These are phyloP conservation scores for Macadamia integrifolia DNA, from an alignment of 164 flowering plant species.

Conservation along the genomic window DNA sequence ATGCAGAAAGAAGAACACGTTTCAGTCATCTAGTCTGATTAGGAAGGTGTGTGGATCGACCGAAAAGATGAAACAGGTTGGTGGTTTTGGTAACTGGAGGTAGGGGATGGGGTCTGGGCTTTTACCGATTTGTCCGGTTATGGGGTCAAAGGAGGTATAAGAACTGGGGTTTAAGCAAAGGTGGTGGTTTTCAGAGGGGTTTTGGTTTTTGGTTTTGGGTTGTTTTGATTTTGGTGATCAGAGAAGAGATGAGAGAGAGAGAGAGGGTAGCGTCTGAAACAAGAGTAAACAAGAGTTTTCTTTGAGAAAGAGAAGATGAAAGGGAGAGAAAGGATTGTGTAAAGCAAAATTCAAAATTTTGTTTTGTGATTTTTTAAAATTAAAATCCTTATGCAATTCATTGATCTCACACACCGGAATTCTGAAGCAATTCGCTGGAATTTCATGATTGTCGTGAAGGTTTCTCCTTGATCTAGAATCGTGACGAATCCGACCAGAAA, in stretches of 20 bases:
- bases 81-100: conserved; percentile 15
- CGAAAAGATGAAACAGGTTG: conserved; percentile 18
- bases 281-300: background rate
- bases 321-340: background rate
- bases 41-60: conserved; percentile 16
- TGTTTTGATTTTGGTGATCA: conserved; percentile 9
- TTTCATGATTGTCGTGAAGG: background rate
- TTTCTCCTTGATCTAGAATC: background rate
- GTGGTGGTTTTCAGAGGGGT: conserved; percentile 19
- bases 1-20: conserved; percentile 2
- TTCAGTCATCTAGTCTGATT: conserved; percentile 4
- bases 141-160: conserved; percentile 21
- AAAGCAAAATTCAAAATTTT: background rate
- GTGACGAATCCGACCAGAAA: background rate
- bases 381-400: background rate
- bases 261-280: conserved; percentile 4
- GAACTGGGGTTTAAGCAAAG: conserved; percentile 23
- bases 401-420: conserved; percentile 3
- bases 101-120: background rate
- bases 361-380: too few relatives aligned
- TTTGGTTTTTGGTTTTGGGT: background rate
- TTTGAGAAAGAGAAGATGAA: background rate
- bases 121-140: conserved; percentile 15
- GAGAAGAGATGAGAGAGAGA: conserved; percentile 2
- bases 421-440: background rate